Evolutionary conservation across 2,329 filamentous ascomycete species (phyloP), one percentile per base, ranked within the genome.

Genomic region (Botrytis sinoallii): DNA sequence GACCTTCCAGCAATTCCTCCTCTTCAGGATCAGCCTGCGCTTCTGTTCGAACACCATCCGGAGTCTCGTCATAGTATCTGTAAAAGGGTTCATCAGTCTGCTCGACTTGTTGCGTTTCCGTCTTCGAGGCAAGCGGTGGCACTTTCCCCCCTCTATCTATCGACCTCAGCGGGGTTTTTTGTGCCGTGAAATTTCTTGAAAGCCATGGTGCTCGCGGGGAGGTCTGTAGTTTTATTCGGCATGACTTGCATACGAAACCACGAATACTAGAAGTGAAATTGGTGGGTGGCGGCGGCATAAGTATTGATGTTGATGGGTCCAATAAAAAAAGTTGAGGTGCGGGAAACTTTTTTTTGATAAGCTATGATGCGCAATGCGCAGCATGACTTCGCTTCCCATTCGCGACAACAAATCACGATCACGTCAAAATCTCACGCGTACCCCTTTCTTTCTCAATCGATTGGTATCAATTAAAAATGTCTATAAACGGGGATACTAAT

Each of bases 191-290:
- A 73, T 74, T 78, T 74, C 80, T 77, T 55, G 74, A 73, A 48
- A 75, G 65, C 75, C 77, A 79, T 77, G 71, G 74, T 68, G 75
- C 59, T 68, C 68, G 76, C 70, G 73, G 73, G 40, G 74, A 61
- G 52, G 55, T 52, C 73, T 77, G 75, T 73, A 81, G 72, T 76
- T 79, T 80, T 38, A 76, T 76, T 65, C 78, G 73, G 72, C 81
- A 82, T 76, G 80, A 80, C 70, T 73, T 79, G 75, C 81, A 82
- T 22, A 82, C 76, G 69, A 77, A 81, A 6, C 78, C 79, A 75
- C 77, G 75, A 72, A 78, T 73, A 75, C 75, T 77, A 52, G 77
- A 76, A 73, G 77, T 72, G 46, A 79, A 68, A 74, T 78, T 64
- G 44, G 71, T 75, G 77, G 78, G 77, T 72, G 77, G 75, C 73